Evolutionary conservation across 352 stramenopile species (phyloP).

Genomic region (Phytophthora palmivora): DNA sequence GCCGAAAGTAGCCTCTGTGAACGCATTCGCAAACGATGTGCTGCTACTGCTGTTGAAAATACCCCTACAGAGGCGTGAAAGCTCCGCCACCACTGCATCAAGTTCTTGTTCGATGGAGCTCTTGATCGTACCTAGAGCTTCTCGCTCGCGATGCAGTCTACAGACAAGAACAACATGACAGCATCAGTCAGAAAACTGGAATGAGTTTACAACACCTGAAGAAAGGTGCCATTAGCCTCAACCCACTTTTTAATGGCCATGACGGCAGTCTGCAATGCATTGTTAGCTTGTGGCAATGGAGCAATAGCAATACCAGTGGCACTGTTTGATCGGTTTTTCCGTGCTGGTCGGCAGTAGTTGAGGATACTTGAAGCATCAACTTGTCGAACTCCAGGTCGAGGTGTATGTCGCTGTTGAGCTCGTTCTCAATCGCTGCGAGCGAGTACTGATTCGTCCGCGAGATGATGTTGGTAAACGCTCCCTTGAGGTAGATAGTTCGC

Average conservation of each 20-base stretch:
- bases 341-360: constrained; percentile 3
- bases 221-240: not conserved
- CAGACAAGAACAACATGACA: constrained; percentile 8
- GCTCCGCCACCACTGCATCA: constrained; percentile 59
- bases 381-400: constrained; percentile 75
- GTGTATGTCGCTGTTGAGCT: constrained; percentile 65
- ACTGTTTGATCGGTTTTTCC: constrained; percentile 5
- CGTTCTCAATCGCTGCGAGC: constrained; percentile 68
- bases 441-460: constrained; percentile 75
- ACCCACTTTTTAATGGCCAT: constrained; percentile 74
- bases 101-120: constrained; percentile 74
- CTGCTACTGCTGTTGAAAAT: constrained; percentile 81
- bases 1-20: constrained; percentile 79
- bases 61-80: constrained; percentile 72
- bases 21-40: constrained; percentile 80
- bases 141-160: constrained; percentile 78
- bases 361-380: constrained; percentile 43
- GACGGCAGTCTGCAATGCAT: constrained; percentile 60
- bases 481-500: constrained; percentile 76
- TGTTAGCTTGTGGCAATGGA: constrained; percentile 27
- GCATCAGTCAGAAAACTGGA: not conserved
- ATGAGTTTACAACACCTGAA: not conserved
- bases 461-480: constrained; percentile 64
- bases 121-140: constrained; percentile 79
- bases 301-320: not conserved